A percentile compares a stretch with the other conserved stretches of the same genome.
Conservation (phyloP, 345 rosid species). For the Rhodomyrtus tomentosa region DNA sequence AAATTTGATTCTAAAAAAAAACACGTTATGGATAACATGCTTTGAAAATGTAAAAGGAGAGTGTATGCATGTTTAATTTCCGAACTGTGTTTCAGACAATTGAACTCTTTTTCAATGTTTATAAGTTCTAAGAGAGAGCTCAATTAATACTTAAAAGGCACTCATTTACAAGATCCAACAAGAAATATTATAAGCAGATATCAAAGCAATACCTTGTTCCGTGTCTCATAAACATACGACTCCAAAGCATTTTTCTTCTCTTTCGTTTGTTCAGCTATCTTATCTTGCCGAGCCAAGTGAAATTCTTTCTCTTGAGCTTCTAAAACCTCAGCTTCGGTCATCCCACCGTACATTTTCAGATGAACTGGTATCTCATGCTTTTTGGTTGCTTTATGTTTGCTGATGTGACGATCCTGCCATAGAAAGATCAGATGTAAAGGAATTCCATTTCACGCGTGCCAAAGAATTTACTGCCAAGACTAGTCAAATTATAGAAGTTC, state of each 20-base stretch:
- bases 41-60: neutral
- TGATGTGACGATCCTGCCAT: conserved; percentile 21
- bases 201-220: conserved; percentile 34
- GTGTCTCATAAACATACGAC: conserved; percentile 52
- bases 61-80: neutral
- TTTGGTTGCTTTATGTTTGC: conserved; percentile 14
- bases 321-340: conserved; percentile 24
- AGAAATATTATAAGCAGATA: neutral
- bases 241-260: conserved; percentile 47
- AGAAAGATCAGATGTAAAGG: neutral
- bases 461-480: neutral
- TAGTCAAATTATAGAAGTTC: neutral
- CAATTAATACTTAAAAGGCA: neutral
- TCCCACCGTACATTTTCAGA: conserved; percentile 33
- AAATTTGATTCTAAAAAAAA: neutral
- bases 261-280: conserved; percentile 39
- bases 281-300: conserved; percentile 35
- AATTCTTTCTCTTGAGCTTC: conserved; percentile 38
- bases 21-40: neutral
- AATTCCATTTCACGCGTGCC: neutral
- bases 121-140: neutral
- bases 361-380: conserved; percentile 31
- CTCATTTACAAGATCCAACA: neutral
- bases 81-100: neutral
- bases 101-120: neutral